Percentiles rank a stretch among this genome's conserved stretches.
phyloP scores from a whole-genome alignment of 768 basidiomycete species.

The Lactarius quietus region DNA sequence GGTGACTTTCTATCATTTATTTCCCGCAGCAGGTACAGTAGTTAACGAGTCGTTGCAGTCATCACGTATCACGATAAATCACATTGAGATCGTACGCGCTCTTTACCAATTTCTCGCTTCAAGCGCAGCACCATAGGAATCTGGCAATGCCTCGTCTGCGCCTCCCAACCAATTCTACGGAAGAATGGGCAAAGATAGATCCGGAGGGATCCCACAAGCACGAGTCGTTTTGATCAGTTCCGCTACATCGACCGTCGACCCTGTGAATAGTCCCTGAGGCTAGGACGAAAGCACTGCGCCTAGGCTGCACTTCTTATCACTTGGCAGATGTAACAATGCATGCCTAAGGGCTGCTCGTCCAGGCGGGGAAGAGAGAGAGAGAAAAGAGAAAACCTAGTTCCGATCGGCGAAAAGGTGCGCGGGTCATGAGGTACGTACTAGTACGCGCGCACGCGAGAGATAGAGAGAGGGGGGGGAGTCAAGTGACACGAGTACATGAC shows the following conservation, averaged over 20 bases:
- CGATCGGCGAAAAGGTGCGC: not conserved
- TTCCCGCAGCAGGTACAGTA: too few species aligned
- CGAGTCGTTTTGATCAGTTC: conserved; percentile 75
- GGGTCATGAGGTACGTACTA: not conserved
- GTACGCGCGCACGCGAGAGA: not conserved
- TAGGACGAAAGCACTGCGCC: conserved; percentile 68
- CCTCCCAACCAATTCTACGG: conserved; percentile 81
- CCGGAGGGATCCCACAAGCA: conserved; percentile 11
- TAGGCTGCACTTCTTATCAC: conserved; percentile 44
- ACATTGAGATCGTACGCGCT: too few species aligned
- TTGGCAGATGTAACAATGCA: too few species aligned
- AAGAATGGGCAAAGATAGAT: conserved; percentile 71
- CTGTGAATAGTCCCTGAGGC: conserved; percentile 45
- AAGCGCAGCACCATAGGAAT: too few species aligned
- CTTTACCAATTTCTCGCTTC: too few species aligned
- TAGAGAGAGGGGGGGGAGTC: not conserved
- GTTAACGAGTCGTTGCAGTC: too few species aligned
- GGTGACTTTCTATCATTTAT: too few species aligned
- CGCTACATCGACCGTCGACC: conserved; percentile 64
- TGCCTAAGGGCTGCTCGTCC: too few species aligned
- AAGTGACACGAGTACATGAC: not conserved
- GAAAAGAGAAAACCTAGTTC: not conserved
- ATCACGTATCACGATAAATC: too few species aligned
- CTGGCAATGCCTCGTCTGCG: too few species aligned
- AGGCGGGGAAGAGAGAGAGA: too few species aligned